These are phyloP conservation scores for Aspergillus felis DNA, from an alignment of 2,329 filamentous ascomycete genomes.

Conservation along the genomic window DNA sequence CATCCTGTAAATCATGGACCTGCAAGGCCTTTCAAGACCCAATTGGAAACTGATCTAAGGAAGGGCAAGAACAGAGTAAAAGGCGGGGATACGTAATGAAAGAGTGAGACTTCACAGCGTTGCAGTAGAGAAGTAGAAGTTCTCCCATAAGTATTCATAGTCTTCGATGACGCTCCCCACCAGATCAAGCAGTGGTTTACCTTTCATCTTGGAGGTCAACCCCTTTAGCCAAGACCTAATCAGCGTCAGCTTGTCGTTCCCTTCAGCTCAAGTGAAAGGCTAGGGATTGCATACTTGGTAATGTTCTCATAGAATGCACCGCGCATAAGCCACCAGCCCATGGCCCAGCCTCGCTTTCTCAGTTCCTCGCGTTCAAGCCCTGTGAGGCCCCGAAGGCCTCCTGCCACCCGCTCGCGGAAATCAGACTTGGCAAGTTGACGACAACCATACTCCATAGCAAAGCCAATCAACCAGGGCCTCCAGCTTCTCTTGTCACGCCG, in stretches of 20 bases:
- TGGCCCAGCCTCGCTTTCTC: slow-evolving; percentile 79
- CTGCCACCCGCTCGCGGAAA: slow-evolving; percentile 59
- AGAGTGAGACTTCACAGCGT: slow-evolving; percentile 37
- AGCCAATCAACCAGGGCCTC: slow-evolving; percentile 85
- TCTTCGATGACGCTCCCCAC: slow-evolving; percentile 85
- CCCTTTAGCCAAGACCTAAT: slow-evolving; percentile 60
- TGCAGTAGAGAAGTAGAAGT: slow-evolving; percentile 82
- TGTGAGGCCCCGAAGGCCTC: slow-evolving; percentile 72
- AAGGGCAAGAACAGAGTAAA: slow-evolving; percentile 9
- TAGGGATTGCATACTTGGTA: slow-evolving; percentile 54
- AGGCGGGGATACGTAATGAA: not conserved
- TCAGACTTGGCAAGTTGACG: slow-evolving; percentile 74
- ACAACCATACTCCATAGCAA: slow-evolving; percentile 81
- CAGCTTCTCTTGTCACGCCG: slow-evolving; percentile 72
- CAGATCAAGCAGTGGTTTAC: slow-evolving; percentile 73
- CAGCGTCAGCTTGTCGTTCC: slow-evolving; percentile 20
- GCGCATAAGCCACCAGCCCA: slow-evolving; percentile 94
- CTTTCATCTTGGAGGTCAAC: slow-evolving; percentile 65
- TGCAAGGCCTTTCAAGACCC: not conserved
- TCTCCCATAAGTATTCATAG: slow-evolving; percentile 97
- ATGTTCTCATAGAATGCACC: slow-evolving; percentile 96
- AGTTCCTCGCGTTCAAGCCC: slow-evolving; percentile 87
- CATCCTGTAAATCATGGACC: not conserved
- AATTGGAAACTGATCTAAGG: not conserved
- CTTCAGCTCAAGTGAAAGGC: not conserved